These are phyloP conservation scores for Chaetomiaceae sp. DNA, from an alignment of 2,329 filamentous ascomycete species.

Conservation along the genomic window DNA sequence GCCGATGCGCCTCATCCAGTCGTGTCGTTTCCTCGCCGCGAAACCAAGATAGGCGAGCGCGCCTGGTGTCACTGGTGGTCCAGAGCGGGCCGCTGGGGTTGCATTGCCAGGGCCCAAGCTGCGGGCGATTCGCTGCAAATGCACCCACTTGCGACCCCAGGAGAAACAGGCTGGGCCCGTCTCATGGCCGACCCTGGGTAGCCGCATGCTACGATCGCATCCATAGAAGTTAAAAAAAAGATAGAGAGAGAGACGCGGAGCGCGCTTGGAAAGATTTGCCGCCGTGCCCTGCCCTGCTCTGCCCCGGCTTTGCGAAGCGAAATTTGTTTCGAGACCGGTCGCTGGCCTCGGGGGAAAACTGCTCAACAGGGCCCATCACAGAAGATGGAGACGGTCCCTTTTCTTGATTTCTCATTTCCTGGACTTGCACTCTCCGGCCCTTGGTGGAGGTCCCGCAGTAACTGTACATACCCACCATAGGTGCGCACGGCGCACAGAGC, in stretches of 20 bases:
- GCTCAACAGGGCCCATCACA: background rate
- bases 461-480: no score
- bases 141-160: constrained; percentile 16
- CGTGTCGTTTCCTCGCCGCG: constrained; percentile 18
- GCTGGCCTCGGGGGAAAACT: background rate
- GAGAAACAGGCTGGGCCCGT: constrained; percentile 6
- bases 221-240: background rate
- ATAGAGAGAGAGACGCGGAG: background rate
- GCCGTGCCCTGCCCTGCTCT: background rate
- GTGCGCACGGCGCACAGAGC: background rate
- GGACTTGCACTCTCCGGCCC: no score
- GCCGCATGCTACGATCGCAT: background rate
- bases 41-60: constrained; percentile 24
- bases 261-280: constrained; percentile 4
- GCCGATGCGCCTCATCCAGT: constrained; percentile 24
- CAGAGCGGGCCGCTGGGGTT: constrained; percentile 16
- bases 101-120: constrained; percentile 18
- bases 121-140: constrained; percentile 26
- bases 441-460: no score
- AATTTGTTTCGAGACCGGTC: background rate
- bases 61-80: background rate
- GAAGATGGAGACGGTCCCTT: no score
- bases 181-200: background rate
- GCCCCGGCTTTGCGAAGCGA: background rate
- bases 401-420: no score